Conservation (phyloP, 805 yeast genomes). For the Candida nitratophila region DNA sequence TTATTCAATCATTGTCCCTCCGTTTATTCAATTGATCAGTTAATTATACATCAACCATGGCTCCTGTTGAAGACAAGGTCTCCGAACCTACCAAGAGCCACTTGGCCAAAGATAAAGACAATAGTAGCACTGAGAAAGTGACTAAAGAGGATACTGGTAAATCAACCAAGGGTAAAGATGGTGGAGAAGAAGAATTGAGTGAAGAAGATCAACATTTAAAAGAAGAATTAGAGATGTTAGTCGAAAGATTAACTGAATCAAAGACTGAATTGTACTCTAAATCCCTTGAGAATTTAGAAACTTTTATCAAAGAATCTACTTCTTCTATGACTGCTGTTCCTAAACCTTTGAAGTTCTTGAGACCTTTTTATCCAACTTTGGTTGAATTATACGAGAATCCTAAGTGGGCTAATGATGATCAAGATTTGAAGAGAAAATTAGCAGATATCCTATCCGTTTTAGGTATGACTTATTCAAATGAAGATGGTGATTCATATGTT, state of each 20-base stretch:
- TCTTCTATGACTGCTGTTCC: slow-evolving; percentile 99
- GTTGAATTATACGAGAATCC: slow-evolving; percentile 46
- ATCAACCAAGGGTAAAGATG: slow-evolving; percentile 8
- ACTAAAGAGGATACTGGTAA: slow-evolving; percentile 6
- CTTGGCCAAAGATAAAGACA: slow-evolving; percentile 7
- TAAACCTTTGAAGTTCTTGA: slow-evolving; percentile 90
- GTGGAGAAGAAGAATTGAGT: slow-evolving; percentile 72
- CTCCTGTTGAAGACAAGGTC: slow-evolving; percentile 15
- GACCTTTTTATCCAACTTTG: slow-evolving; percentile 77
- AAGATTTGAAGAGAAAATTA: slow-evolving; percentile 38
- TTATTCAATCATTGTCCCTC: no score
- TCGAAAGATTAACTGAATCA: slow-evolving; percentile 63
- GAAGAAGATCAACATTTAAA: slow-evolving; percentile 91
- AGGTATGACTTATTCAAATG: slow-evolving; percentile 90
- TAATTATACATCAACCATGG: slow-evolving; percentile 5
- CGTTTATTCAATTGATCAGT: not conserved
- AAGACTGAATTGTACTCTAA: slow-evolving; percentile 43
- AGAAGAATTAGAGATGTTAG: slow-evolving; percentile 78
- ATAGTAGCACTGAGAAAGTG: slow-evolving; percentile 2
- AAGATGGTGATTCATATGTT: slow-evolving; percentile 41
- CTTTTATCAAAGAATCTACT: slow-evolving; percentile 82
- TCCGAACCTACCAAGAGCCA: slow-evolving; percentile 7
- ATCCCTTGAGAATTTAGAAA: slow-evolving; percentile 66
- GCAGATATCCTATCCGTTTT: slow-evolving; percentile 90
- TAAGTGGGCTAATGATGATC: slow-evolving; percentile 42